phyloP scores from a whole-genome alignment of 441 rosid species.

The Jatropha multifida region DNA sequence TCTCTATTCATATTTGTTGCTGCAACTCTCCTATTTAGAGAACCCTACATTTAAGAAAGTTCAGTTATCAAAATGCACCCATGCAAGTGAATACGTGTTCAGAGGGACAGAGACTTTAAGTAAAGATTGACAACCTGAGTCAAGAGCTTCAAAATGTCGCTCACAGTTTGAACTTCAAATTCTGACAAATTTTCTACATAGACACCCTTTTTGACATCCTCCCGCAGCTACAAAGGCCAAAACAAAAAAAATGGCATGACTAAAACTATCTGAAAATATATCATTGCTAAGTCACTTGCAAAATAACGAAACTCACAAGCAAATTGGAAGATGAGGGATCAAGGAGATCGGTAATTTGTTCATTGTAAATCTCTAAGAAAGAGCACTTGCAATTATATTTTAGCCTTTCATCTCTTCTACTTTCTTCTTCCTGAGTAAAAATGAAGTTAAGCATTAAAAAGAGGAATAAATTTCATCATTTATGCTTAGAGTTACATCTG shows the following conservation, averaged over 20 bases:
- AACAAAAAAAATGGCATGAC: slow-evolving; percentile 14
- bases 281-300: slow-evolving; percentile 2
- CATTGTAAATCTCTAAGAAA: slow-evolving; percentile 94
- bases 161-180: slow-evolving; percentile 79
- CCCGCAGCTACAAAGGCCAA: slow-evolving; percentile 64
- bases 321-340: slow-evolving; percentile 91
- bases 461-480: not conserved
- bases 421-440: slow-evolving; percentile 91
- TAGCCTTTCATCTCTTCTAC: slow-evolving; percentile 85
- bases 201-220: slow-evolving; percentile 84
- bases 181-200: slow-evolving; percentile 98
- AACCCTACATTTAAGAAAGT: slow-evolving; percentile 55
- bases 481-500: not conserved
- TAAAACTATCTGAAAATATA: slow-evolving; percentile 11
- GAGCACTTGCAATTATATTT: slow-evolving; percentile 96
- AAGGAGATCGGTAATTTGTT: slow-evolving; percentile 92
- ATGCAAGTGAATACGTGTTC: not conserved
- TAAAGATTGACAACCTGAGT: slow-evolving; percentile 56
- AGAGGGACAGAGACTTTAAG: not conserved
- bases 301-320: slow-evolving; percentile 46
- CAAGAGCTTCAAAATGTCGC: slow-evolving; percentile 79
- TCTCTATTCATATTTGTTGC: slow-evolving; percentile 99
- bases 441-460: slow-evolving; percentile 2
- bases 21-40: slow-evolving; percentile 90
- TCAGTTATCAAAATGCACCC: slow-evolving; percentile 6